phyloP scores from a whole-genome alignment of 2,329 filamentous ascomycete genomes.

The Neonectria sp. region DNA sequence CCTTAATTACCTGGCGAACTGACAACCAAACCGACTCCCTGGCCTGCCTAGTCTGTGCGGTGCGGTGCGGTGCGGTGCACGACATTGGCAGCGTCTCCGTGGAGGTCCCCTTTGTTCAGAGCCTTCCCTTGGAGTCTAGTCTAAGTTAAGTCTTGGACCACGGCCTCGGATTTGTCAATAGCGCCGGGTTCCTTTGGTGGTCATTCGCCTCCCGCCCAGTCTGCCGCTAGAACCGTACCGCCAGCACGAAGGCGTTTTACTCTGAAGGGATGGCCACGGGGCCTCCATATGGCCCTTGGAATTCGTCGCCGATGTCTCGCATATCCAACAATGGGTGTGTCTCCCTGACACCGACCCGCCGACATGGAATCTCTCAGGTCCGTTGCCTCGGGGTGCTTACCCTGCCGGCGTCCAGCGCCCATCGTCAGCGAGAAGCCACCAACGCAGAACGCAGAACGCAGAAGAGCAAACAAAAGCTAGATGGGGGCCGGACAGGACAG shows the following conservation, averaged over 20 bases:
- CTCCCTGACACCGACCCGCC: constrained; percentile 30
- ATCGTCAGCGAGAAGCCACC: constrained; percentile 22
- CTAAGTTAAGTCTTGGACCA: neutral
- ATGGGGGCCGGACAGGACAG: neutral
- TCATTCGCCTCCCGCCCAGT: constrained; percentile 20
- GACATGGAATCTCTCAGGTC: constrained; percentile 30
- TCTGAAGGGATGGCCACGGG: constrained; percentile 11
- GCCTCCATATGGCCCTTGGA: constrained; percentile 6
- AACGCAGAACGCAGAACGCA: neutral
- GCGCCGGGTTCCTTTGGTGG: constrained; percentile 13
- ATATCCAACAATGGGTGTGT: constrained; percentile 19
- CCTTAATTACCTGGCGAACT: neutral
- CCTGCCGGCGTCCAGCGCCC: constrained; percentile 9
- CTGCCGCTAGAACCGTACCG: neutral
- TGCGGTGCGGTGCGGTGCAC: constrained; percentile 6
- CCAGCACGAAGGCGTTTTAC: constrained; percentile 18
- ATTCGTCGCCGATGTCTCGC: constrained; percentile 17
- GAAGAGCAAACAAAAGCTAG: neutral
- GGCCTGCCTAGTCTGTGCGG: constrained; percentile 8
- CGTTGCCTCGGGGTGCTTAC: constrained; percentile 26
- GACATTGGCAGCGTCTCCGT: constrained; percentile 4
- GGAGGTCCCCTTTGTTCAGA: constrained; percentile 7
- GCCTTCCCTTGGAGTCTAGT: neutral
- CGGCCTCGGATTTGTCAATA: constrained; percentile 13
- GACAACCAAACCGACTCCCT: neutral